Evolutionary conservation across 345 rosid genomes (phyloP), one percentile per base, ranked within the genome.

Genomic region (Clausena lansium): DNA sequence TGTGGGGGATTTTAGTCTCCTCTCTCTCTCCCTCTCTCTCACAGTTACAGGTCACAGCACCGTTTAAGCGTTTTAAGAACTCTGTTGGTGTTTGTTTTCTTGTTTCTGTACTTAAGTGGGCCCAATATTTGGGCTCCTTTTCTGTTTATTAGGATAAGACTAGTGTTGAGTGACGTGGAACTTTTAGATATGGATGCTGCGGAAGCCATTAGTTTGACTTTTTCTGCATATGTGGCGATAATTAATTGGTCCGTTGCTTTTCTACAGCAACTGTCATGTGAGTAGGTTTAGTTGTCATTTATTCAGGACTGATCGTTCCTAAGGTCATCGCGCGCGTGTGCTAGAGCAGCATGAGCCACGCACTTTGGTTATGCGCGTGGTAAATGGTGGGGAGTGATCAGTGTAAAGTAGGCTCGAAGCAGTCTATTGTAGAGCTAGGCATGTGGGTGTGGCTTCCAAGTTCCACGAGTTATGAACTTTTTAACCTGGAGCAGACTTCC

Each of bases 211-310:
- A 7, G 36, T 76, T 76, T 76, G 78, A 76, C 78, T 50, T 33
- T n/a, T 65, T 50, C 8, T 77, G 76, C 24, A 27, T 55, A 74
- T 65, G 79, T 81, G 87, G 81, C 62, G 19, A 17, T 47, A 32
- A 19, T 5, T 59, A 64, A 62, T 75, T 79, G 54, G 84, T 9
- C 5, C 39, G 59, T 64, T 62, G 54, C 25, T 32, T n/a, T 64
- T 32, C 35, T 8, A 50, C 63, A 33, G 69, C 75, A 77, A 78
- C 84, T 54, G 81, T 65, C 84, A 74, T 60, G 90, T 84, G 83
- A 71, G 45, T 32, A 4, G 57, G 24, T 32, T 81, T 50, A 22
- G 74, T 72, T 71, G 73, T 13, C 45, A 63, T 77, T 73, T 77
- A 57, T 77, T 17, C 19, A 7, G 64, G 75, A 61, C 80, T 19